Conservation (phyloP, 2,329 filamentous ascomycete genomes). For the Trichophyton verrucosum region DNA sequence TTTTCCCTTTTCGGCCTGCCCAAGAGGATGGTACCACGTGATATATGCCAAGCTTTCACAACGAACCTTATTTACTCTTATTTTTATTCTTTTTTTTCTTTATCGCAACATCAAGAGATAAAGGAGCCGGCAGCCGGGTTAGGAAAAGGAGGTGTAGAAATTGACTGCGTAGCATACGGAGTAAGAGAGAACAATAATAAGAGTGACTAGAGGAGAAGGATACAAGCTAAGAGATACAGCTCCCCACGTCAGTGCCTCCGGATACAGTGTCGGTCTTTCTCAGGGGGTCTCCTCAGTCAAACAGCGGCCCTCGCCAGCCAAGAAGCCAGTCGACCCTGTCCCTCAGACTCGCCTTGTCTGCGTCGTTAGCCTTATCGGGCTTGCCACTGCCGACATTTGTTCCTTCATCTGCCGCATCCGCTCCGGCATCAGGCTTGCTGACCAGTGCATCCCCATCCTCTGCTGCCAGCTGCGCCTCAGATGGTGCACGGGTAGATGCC, state of each 20-base stretch:
- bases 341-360: neutral
- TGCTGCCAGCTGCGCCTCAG: neutral
- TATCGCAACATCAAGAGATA: neutral
- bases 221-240: neutral
- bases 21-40: neutral
- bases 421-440: neutral
- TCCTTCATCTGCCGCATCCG: neutral
- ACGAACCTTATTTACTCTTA: slow-evolving; percentile 2
- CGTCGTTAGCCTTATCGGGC: neutral
- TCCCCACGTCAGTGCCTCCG: neutral
- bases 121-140: neutral
- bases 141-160: no score
- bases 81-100: neutral
- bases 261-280: neutral
- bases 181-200: neutral
- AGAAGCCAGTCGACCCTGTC: slow-evolving; percentile 10
- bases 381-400: neutral
- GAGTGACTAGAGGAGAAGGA: neutral
- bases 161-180: neutral
- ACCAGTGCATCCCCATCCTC: neutral
- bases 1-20: neutral
- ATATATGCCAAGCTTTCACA: neutral
- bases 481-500: neutral
- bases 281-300: neutral
- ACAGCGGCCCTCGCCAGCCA: slow-evolving; percentile 8